phyloP scores from a whole-genome alignment of 2,329 filamentous ascomycete species.

The Cadophora sp. region DNA sequence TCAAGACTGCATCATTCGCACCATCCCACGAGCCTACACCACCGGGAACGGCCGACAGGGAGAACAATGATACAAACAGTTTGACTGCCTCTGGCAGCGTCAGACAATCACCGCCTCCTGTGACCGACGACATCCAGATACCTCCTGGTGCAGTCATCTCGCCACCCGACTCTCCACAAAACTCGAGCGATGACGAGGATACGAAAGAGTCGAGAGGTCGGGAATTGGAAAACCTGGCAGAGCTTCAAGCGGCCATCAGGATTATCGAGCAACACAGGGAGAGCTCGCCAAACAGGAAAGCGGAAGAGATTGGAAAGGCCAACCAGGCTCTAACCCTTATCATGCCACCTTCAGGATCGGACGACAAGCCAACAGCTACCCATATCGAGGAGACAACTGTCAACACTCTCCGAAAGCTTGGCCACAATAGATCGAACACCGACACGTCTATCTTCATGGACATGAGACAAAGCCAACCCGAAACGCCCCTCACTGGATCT shows the following conservation, averaged over 20 bases:
- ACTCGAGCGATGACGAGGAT: conserved; percentile 86
- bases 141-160: conserved; percentile 87
- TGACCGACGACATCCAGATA: conserved; percentile 74
- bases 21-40: conserved; percentile 39
- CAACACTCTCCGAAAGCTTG: conserved; percentile 36
- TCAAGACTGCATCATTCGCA: conserved; percentile 42
- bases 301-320: conserved; percentile 36
- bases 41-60: conserved; percentile 39
- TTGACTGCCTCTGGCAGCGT: conserved; percentile 62
- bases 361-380: conserved; percentile 35
- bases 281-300: conserved; percentile 56
- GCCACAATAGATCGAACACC: conserved; percentile 42
- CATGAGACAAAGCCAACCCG: conserved; percentile 46
- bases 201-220: conserved; percentile 42
- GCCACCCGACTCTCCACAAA: conserved; percentile 83
- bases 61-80: conserved; percentile 41
- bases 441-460: conserved; percentile 54
- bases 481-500: conserved; percentile 58
- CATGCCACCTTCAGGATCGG: conserved; percentile 45
- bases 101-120: conserved; percentile 83
- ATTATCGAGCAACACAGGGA: conserved; percentile 73
- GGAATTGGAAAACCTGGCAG: conserved; percentile 48
- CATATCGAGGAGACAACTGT: conserved; percentile 32
- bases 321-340: conserved; percentile 43
- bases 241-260: conserved; percentile 83